Base-by-base conservation (phyloP, 169 alveolate genomes). In the Eimeria acervulina region DNA sequence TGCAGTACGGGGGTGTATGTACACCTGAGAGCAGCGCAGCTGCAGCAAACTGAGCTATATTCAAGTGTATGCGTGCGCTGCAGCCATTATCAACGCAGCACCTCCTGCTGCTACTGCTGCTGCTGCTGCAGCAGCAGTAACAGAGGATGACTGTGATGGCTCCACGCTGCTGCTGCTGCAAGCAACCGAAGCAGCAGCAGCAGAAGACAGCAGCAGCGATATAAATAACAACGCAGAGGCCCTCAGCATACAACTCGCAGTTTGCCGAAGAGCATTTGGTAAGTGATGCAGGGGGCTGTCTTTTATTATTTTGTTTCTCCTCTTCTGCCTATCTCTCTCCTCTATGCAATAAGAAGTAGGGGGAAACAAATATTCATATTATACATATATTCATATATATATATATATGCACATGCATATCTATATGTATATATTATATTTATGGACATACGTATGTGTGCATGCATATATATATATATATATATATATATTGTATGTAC, bases 201-300 rank as follows among this genome's bases (percentile, higher is more conserved):
- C 12, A 38, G 91, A 83, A 40, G 51, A 19, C 21, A 17, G 59
- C 12, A 47, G 91, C 51, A 31, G 21, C 26, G 4, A 40, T 44
- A n/a, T n/a, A n/a, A n/a, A n/a, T n/a, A 1, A 72, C 44, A 47
- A 28, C 40, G 44, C 72, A 44, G 91, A 83, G 47, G 21, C 91
- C 15, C 44, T 12, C 21, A 83, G 59, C 74, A 6, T 44, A 1
- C 68, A 36, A n/a, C 51, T n/a, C 19, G 26, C n/a, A 51, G 12
- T 83, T 23, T 83, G 91, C 55, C 72, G 51, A 31, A 38, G 31
- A n/a, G 91, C 72, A 23, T 83, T 83, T n/a, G 91, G 91, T 83
- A 47, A 83, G 91, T 10, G 15, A 17, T 1, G 59, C 59, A 51
- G 59, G n/a, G n/a, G n/a, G n/a, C n/a, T n/a, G n/a, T n/a, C n/a